Evolutionary conservation across 2,329 filamentous ascomycete genomes (phyloP).

Genomic region (Pseudonectria buxi): DNA sequence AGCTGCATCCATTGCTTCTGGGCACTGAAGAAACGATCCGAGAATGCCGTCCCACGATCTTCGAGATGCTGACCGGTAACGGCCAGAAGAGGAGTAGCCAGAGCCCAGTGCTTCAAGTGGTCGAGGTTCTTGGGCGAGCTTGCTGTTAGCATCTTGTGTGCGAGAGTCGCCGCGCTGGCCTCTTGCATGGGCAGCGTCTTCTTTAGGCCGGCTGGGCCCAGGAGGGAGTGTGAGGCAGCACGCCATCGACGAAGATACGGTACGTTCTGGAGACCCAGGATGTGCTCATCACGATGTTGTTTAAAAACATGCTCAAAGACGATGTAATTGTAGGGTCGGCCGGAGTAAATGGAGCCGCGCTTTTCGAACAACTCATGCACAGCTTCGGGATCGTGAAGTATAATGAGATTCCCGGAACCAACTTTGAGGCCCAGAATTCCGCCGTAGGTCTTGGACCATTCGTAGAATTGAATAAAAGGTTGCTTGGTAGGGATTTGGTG

Average conservation of each 20-base stretch:
- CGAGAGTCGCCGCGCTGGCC: slow-evolving; percentile 13
- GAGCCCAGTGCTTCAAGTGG: slow-evolving; percentile 16
- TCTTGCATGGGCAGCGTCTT: slow-evolving; percentile 11
- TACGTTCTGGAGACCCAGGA: slow-evolving; percentile 18
- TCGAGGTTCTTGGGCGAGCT: slow-evolving; percentile 8
- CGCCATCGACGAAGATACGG: slow-evolving; percentile 15
- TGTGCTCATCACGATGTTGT: slow-evolving; percentile 13
- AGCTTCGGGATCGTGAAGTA: slow-evolving; percentile 26
- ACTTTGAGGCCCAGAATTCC: slow-evolving; percentile 26
- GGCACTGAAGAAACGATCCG: slow-evolving; percentile 12
- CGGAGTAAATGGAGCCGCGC: slow-evolving; percentile 31
- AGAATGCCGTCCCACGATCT: slow-evolving; percentile 8
- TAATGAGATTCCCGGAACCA: slow-evolving; percentile 25
- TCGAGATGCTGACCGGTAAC: slow-evolving; percentile 19
- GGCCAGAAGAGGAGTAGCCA: slow-evolving; percentile 18
- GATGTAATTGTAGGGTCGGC: slow-evolving; percentile 26
- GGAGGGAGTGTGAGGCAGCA: slow-evolving; percentile 14
- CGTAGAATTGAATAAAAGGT: slow-evolving; percentile 21
- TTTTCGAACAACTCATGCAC: slow-evolving; percentile 32
- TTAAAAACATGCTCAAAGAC: slow-evolving; percentile 22
- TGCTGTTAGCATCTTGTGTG: slow-evolving; percentile 12
- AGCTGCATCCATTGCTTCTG: slow-evolving; percentile 18
- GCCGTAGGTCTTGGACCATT: slow-evolving; percentile 29
- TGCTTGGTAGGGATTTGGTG: slow-evolving; percentile 18
- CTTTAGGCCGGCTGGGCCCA: slow-evolving; percentile 14